Conservation (phyloP, 805 yeast species). For the Candida hispaniensis region DNA sequence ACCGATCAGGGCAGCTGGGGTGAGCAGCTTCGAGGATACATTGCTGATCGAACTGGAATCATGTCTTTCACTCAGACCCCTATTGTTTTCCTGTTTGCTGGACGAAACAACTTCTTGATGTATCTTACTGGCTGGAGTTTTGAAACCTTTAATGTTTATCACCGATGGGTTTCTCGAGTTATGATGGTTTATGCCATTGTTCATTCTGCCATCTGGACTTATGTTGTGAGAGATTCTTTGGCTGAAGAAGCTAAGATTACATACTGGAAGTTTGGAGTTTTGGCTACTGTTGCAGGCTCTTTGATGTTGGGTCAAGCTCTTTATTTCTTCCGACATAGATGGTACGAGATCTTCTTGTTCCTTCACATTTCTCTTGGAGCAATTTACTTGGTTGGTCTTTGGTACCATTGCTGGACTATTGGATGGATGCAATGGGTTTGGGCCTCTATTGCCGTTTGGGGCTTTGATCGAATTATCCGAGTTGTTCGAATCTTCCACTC, state of each 20-base stretch:
- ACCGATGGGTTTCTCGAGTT: conserved; percentile 46
- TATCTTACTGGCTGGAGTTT: conserved; percentile 49
- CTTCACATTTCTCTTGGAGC: conserved; percentile 48
- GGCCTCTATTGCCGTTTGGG: conserved; percentile 54
- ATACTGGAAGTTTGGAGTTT: conserved; percentile 27
- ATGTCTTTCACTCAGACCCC: conserved; percentile 40
- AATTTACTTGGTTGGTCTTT: conserved; percentile 45
- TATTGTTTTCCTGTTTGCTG: conserved; percentile 44
- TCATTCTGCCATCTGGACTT: conserved; percentile 38
- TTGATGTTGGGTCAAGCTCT: conserved; percentile 35
- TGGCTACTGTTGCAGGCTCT: conserved; percentile 32
- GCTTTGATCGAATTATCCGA: conserved; percentile 52
- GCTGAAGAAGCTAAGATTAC: conserved; percentile 20
- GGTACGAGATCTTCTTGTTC: conserved; percentile 49
- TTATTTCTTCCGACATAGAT: conserved; percentile 36
- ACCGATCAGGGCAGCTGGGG: conserved; percentile 21
- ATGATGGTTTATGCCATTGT: conserved; percentile 34
- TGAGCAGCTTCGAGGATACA: no score
- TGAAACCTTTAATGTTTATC: conserved; percentile 45
- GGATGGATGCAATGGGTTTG: conserved; percentile 48
- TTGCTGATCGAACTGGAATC: conserved; percentile 48
- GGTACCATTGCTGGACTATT: conserved; percentile 42
- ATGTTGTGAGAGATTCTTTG: conserved; percentile 1
- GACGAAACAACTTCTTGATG: conserved; percentile 50
- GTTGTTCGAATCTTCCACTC: conserved; percentile 42